Base-by-base conservation (phyloP, 306 rosid genomes). In the Cucurbita moschata region DNA sequence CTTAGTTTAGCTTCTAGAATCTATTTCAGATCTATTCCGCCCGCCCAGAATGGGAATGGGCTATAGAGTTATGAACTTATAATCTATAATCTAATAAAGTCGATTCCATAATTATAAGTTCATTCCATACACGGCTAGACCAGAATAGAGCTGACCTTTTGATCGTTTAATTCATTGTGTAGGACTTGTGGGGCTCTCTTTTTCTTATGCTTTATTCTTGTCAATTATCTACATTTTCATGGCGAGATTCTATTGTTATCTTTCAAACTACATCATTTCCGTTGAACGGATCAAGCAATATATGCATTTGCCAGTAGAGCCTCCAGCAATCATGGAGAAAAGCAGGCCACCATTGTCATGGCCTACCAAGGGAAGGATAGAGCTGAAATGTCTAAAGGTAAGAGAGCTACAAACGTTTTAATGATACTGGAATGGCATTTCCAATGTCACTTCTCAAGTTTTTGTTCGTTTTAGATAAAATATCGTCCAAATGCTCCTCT, bases 281-380 rank as follows among this genome's bases (percentile, higher is more conserved):
- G 86, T 89, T 51, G 97, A 92, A 84, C 77, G 95, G 80, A 92
- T 92, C 77, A 89, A 89, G 60, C 97, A 92, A 74, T 89, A 88
- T 79, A 85, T 92, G 83, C 83, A 77, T 11, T 80, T 89, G 66
- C 89, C 92, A 16, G 53, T 69, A 2, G 95, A 92, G 66, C 92
- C 96, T 79, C 87, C 87, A 0, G 88, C 88, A 44, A 71, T 88
- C 67, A 76, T 89, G 21, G 87, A 85, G 47, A 75, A 79, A 40
- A 85, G 66, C 6, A 81, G 88, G 47, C 96, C 96, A 12, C 86
- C 94, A 35, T 57, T 80, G 58, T 86, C 90, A 16, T 89, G 97
- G 97, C 96, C 97, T 35, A 60, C 75, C 43, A 87, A 75, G 84
- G 96, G 97, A 16, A 82, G 85, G 83, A 87, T 89, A 77, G 90